These are phyloP conservation scores for Massarina eburnea DNA, from an alignment of 2,329 filamentous ascomycete genomes.

Conservation along the genomic window DNA sequence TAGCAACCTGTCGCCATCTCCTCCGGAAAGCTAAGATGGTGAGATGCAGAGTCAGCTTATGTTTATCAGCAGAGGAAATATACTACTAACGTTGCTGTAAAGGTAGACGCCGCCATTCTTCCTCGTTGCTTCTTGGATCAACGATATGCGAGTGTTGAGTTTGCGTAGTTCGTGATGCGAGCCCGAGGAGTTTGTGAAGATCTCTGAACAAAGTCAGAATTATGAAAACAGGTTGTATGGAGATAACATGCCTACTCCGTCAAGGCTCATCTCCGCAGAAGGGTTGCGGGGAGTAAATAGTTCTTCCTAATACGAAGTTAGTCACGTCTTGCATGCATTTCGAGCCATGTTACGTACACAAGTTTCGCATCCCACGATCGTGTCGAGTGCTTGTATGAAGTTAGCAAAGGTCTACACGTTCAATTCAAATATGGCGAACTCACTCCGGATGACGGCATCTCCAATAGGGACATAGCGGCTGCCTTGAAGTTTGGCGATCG, in stretches of 20 bases:
- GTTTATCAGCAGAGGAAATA: too few species aligned
- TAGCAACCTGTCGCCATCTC: conserved; percentile 41
- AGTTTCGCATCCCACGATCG: conserved; percentile 64
- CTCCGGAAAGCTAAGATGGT: conserved; percentile 60
- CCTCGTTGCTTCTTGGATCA: conserved; percentile 67
- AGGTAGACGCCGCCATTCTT: conserved; percentile 64
- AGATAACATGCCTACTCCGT: too few species aligned
- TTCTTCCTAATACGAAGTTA: too few species aligned
- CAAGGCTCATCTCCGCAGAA: conserved; percentile 62
- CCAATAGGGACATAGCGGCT: conserved; percentile 55
- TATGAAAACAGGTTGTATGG: conserved; percentile 70
- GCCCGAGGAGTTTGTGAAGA: conserved; percentile 66
- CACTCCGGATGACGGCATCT: conserved; percentile 64
- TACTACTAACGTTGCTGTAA: conserved; percentile 72
- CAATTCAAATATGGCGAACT: too few species aligned
- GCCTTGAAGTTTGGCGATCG: conserved; percentile 56
- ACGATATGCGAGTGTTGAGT: conserved; percentile 62
- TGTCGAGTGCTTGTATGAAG: too few species aligned
- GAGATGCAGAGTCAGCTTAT: too few species aligned
- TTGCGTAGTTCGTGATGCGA: conserved; percentile 70
- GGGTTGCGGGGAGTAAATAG: conserved; percentile 46
- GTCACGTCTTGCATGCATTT: too few species aligned
- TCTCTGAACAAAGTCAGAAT: conserved; percentile 69
- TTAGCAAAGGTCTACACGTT: too few species aligned
- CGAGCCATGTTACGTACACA: too few species aligned